Evolutionary conservation across 1,139 yeast species (phyloP).

Genomic region (Saccharomyces hybrid): DNA sequence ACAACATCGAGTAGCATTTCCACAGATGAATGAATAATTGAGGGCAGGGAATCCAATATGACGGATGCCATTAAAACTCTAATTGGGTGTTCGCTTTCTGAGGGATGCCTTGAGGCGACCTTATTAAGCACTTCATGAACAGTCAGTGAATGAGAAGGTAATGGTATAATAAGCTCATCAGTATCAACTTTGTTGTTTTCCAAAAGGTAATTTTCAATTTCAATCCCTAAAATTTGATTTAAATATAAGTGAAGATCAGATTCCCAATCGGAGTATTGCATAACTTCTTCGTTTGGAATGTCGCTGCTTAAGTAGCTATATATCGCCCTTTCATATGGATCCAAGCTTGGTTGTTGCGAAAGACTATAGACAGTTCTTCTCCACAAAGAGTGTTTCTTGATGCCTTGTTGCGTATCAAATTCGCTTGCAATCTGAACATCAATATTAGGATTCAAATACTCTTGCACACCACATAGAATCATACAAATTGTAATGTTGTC

Average conservation of each 20-base stretch:
- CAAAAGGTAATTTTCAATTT: conserved; percentile 39
- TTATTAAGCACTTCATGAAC: conserved; percentile 51
- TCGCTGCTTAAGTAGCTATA: conserved; percentile 77
- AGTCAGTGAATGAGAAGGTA: conserved; percentile 39
- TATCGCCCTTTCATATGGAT: conserved; percentile 61
- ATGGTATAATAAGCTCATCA: conserved; percentile 31
- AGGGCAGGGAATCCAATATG: conserved; percentile 51
- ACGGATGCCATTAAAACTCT: conserved; percentile 72
- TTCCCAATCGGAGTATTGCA: conserved; percentile 51
- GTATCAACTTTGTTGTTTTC: conserved; percentile 31
- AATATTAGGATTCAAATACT: conserved; percentile 56
- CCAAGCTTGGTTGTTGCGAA: conserved; percentile 43
- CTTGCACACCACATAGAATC: conserved; percentile 63
- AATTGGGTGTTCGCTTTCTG: conserved; percentile 60
- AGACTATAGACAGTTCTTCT: conserved; percentile 63
- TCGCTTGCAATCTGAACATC: conserved; percentile 36
- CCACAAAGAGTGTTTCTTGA: conserved; percentile 66
- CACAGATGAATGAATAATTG: conserved; percentile 37
- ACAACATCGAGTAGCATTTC: conserved; percentile 29
- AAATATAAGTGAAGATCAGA: conserved; percentile 58
- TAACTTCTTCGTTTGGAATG: conserved; percentile 38
- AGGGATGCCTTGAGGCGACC: conserved; percentile 41
- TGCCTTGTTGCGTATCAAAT: conserved; percentile 45
- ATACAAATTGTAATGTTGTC: conserved; percentile 70
- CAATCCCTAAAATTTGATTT: conserved; percentile 45